Evolutionary conservation across 2,329 filamentous ascomycete genomes (phyloP), one percentile per base, ranked within the genome.

Genomic region (Diaporthe nobilis): DNA sequence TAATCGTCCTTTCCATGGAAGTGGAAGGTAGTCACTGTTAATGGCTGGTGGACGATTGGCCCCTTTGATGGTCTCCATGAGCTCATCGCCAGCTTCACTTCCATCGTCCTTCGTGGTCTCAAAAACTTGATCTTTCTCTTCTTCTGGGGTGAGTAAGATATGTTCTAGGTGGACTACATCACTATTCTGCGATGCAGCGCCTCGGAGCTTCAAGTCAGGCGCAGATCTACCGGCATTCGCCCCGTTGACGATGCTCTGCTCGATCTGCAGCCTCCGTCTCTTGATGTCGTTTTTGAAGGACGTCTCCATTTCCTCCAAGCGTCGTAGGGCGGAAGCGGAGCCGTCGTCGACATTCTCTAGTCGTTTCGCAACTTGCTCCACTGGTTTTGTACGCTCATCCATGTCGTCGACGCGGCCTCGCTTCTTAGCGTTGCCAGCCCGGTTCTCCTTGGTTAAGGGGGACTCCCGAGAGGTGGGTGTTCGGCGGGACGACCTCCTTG

Each of bases 1-100:
- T 77, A 98, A 83, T 39, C 96, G 90, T 0, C 96, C 96, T 84
- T 93, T 95, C 96, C 96, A 98, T 0, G 96, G 96, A 31, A 98
- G 84, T 34, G 96, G 96, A 28, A 98, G 87, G 80, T 93, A 94
- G 78, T 91, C 90, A 81, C 95, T 98, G 81, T 98, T 94, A 22
- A 98, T 92, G 0, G 95, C 91, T 9, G 95, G 95, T 17, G 93
- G 90, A 73, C 95, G 88, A 12, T 88, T 87, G 3, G 86, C 85
- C 1, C 84, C 85, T n/a, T 85, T 82, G 15, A 86, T 83, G 0
- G 79, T 75, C 1, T 71, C 70, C 0, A 83, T 82, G 13, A 51
- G 31, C 25, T n/a, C 71, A 0, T 71, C 65, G 4, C 28, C 75
- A 2, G 58, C 73, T 2, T 80, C 80, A 6, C 78, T 77, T 6